Evolutionary conservation across 2,329 filamentous ascomycete genomes (phyloP).

Genomic region (Gaeumannomyces sp.): DNA sequence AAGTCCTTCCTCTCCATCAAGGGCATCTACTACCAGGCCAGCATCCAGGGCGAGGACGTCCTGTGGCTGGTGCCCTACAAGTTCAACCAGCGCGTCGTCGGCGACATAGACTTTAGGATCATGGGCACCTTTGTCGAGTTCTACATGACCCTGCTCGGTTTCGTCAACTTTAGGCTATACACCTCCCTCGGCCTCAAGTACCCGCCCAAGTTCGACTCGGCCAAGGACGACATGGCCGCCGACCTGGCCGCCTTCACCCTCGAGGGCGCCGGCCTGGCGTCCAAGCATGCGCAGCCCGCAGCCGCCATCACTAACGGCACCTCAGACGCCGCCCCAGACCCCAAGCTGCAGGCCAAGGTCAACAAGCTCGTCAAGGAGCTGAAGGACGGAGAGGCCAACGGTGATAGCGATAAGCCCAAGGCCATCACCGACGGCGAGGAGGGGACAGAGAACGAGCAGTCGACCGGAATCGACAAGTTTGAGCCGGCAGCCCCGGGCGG

Average conservation of each 20-base stretch:
- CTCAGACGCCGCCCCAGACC: conserved; percentile 49
- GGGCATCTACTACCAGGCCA: conserved; percentile 98
- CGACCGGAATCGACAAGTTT: conserved; percentile 78
- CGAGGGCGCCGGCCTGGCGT: conserved; percentile 61
- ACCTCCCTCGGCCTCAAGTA: conserved; percentile 88
- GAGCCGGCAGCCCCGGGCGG: conserved; percentile 77
- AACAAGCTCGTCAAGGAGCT: conserved; percentile 65
- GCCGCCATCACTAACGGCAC: conserved; percentile 21
- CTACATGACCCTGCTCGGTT: conserved; percentile 92
- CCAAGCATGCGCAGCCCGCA: conserved; percentile 41
- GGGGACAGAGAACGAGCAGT: conserved; percentile 35
- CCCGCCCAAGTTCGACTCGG: conserved; percentile 84
- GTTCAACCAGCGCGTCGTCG: conserved; percentile 91
- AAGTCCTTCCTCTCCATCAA: conserved; percentile 99
- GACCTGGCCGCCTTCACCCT: conserved; percentile 89
- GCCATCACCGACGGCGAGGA: conserved; percentile 26
- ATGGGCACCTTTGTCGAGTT: conserved; percentile 99
- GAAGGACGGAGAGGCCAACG: conserved; percentile 40
- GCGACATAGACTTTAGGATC: conserved; percentile 95
- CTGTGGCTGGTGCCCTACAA: conserved; percentile 97
- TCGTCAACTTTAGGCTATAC: conserved; percentile 94
- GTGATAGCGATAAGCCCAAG: conserved; percentile 33
- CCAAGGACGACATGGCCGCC: conserved; percentile 81
- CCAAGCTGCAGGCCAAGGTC: conserved; percentile 58
- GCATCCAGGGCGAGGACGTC: conserved; percentile 92